Evolutionary conservation across 768 basidiomycete species (phyloP).

Genomic region (Lactifluus subvellereus): DNA sequence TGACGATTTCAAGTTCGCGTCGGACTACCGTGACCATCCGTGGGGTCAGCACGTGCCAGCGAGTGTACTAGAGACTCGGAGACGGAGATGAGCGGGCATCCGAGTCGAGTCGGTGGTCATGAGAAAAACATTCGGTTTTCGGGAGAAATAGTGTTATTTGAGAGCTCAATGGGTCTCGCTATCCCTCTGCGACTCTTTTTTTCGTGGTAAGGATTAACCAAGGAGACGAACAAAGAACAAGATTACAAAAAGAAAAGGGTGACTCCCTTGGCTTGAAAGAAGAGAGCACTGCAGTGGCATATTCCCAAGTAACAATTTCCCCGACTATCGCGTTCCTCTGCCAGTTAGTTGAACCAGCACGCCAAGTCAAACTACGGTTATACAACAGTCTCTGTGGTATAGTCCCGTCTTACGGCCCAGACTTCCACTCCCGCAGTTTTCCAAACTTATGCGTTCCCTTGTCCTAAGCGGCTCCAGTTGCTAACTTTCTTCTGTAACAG

Average conservation of each 20-base stretch:
- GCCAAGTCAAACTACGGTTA: not conserved
- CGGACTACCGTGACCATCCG: not conserved
- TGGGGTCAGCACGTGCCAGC: too few relatives aligned
- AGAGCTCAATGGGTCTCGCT: not conserved
- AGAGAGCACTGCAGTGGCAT: not conserved
- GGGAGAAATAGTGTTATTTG: not conserved
- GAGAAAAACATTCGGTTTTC: too few relatives aligned
- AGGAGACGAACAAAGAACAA: not conserved
- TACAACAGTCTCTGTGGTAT: not conserved
- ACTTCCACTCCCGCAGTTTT: conserved; percentile 1
- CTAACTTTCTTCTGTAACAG: conserved; percentile 17
- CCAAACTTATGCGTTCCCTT: not conserved
- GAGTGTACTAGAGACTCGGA: too few relatives aligned
- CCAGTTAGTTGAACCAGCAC: not conserved
- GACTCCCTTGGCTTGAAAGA: not conserved
- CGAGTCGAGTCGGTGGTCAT: too few relatives aligned
- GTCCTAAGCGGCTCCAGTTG: not conserved
- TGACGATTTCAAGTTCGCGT: too few relatives aligned
- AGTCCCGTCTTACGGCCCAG: not conserved
- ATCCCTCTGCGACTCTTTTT: too few relatives aligned
- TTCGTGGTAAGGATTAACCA: not conserved
- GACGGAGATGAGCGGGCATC: too few relatives aligned
- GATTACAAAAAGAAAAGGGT: too few relatives aligned
- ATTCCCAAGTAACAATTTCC: not conserved
- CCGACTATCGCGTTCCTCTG: too few relatives aligned